Evolutionary conservation across 345 rosid genomes (phyloP).

Genomic region (Brassica cretica): DNA sequence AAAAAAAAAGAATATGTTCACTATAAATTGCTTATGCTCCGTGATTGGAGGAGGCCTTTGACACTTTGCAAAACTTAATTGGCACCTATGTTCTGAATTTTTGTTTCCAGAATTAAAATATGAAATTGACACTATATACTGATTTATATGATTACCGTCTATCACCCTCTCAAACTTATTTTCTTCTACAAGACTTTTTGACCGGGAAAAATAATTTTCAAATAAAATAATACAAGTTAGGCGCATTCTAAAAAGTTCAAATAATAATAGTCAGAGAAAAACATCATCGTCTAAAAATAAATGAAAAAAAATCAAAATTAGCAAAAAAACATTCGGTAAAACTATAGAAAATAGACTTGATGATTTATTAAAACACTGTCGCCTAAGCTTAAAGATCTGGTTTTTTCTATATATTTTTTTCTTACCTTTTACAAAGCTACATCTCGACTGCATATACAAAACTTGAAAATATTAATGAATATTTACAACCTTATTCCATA

Average conservation of each 20-base stretch:
- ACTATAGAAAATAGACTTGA: slow-evolving; percentile 6
- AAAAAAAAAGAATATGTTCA: too few relatives aligned
- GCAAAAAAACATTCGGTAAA: background rate
- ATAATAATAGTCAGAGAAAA: background rate
- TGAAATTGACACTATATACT: slow-evolving; percentile 9
- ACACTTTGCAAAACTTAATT: background rate
- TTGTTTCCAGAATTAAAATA: background rate
- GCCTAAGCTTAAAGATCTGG: too few relatives aligned
- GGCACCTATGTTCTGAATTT: background rate
- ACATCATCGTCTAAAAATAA: background rate
- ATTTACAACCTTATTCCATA: too few relatives aligned
- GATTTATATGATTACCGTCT: slow-evolving; percentile 11
- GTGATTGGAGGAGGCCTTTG: background rate
- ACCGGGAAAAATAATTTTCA: background rate
- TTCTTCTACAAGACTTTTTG: slow-evolving; percentile 17
- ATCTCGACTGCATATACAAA: too few relatives aligned
- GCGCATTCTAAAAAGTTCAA: background rate
- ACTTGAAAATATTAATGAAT: too few relatives aligned
- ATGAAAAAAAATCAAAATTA: background rate
- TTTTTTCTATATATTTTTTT: too few relatives aligned
- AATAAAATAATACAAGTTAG: background rate
- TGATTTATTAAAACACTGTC: background rate
- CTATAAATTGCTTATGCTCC: background rate
- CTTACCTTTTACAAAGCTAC: too few relatives aligned
- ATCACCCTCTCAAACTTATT: background rate